A percentile compares a stretch with the other conserved stretches of the same genome.
phyloP scores from a whole-genome alignment of 805 yeast species.

The Kregervanrija fluxuum region DNA sequence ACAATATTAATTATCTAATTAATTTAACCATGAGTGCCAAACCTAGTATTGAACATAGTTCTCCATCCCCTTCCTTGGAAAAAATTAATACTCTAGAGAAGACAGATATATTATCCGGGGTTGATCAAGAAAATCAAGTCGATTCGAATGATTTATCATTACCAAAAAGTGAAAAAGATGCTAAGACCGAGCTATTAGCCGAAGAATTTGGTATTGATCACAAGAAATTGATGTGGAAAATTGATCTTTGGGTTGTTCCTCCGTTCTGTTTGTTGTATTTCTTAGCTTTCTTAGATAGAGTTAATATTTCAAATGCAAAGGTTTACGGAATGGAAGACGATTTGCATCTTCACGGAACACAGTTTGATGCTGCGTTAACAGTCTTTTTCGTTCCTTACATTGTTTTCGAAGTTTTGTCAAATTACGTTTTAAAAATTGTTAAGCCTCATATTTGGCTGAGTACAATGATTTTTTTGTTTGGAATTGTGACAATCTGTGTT shows the following conservation, averaged over 20 bases:
- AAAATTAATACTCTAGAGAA: slow-evolving; percentile 14
- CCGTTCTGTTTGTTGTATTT: slow-evolving; percentile 71
- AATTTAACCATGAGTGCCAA: slow-evolving; percentile 8
- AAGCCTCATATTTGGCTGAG: slow-evolving; percentile 62
- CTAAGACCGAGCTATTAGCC: slow-evolving; percentile 32
- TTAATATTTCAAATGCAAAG: slow-evolving; percentile 75
- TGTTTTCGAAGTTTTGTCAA: slow-evolving; percentile 56
- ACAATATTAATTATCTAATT: too few relatives aligned
- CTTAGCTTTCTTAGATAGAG: slow-evolving; percentile 73
- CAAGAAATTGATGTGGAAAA: slow-evolving; percentile 49
- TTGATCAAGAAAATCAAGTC: background rate
- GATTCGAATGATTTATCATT: slow-evolving; percentile 10
- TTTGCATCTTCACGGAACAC: slow-evolving; percentile 46
- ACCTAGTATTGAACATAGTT: slow-evolving; percentile 6
- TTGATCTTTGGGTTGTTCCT: slow-evolving; percentile 65
- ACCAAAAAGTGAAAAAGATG: slow-evolving; percentile 18
- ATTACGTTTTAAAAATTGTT: slow-evolving; percentile 49
- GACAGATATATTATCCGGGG: slow-evolving; percentile 7
- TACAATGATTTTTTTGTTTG: slow-evolving; percentile 53
- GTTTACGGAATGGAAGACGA: slow-evolving; percentile 60
- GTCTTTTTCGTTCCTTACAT: slow-evolving; percentile 69
- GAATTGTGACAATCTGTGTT: slow-evolving; percentile 56
- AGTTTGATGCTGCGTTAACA: slow-evolving; percentile 59
- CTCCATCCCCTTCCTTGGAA: slow-evolving; percentile 1
- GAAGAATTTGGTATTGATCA: slow-evolving; percentile 44